These are phyloP conservation scores for Xylaria polymorpha DNA, from an alignment of 2,329 filamentous ascomycete genomes.

Conservation along the genomic window DNA sequence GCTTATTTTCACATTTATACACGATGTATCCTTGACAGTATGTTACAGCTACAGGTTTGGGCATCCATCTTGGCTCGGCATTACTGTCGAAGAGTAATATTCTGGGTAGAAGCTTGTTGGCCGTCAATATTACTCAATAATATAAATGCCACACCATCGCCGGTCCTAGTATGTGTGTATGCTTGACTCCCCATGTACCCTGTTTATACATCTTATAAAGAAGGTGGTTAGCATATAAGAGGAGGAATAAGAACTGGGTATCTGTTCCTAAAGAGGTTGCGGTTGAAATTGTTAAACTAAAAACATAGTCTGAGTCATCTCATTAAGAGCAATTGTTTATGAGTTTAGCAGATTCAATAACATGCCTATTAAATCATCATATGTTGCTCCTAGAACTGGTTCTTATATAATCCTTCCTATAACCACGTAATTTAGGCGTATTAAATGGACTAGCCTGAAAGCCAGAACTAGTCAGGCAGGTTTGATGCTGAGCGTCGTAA, in stretches of 20 bases:
- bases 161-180: background rate
- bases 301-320: background rate
- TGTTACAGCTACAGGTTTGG: background rate
- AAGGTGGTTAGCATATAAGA: background rate
- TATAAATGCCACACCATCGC: background rate
- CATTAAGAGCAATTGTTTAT: background rate
- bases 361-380: background rate
- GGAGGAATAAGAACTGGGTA: background rate
- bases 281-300: background rate
- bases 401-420: too few relatives aligned
- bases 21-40: background rate
- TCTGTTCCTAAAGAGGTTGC: background rate
- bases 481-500: too few relatives aligned
- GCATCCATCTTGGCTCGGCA: background rate
- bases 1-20: constrained; percentile 15
- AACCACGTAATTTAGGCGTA: too few relatives aligned
- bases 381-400: background rate
- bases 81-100: background rate
- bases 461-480: too few relatives aligned
- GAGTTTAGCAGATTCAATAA: background rate
- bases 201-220: background rate
- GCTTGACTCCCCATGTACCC: background rate
- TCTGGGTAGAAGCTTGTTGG: background rate
- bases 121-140: background rate
- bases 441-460: too few relatives aligned